Percentiles rank a stretch among this genome's conserved stretches.
These are phyloP conservation scores for Pascua sp. DNA, from an alignment of 1,284 basidiomycete genomes.

Conservation along the genomic window DNA sequence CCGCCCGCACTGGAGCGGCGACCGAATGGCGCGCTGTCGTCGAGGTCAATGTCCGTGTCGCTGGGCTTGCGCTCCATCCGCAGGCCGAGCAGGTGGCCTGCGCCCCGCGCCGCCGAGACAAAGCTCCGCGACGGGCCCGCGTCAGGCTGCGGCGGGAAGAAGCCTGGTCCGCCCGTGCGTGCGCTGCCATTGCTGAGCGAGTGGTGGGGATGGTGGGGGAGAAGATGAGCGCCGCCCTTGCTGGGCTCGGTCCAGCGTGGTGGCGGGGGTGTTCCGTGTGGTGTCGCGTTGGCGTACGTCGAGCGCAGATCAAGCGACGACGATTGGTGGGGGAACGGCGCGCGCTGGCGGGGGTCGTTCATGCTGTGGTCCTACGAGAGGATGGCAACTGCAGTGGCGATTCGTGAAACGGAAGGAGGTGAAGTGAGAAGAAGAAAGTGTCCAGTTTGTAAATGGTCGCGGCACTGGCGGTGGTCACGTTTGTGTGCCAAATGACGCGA, in stretches of 20 bases:
- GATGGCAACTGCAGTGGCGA: background rate
- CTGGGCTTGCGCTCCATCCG: slow-evolving; percentile 11
- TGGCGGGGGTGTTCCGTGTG: background rate
- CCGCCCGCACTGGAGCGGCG: too few relatives aligned
- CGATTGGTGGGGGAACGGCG: slow-evolving; percentile 38
- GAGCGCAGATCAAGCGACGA: slow-evolving; percentile 18
- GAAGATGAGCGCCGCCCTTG: background rate
- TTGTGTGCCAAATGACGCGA: too few relatives aligned
- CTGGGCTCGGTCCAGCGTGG: too few relatives aligned
- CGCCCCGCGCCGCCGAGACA: slow-evolving; percentile 2
- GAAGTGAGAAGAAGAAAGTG: background rate
- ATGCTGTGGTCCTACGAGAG: slow-evolving; percentile 8
- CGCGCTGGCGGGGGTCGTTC: slow-evolving; percentile 39
- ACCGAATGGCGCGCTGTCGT: background rate
- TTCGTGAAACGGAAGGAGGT: background rate
- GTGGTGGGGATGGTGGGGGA: background rate
- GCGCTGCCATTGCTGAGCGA: background rate
- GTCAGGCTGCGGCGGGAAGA: slow-evolving; percentile 4
- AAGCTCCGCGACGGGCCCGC: background rate
- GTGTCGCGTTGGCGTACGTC: background rate
- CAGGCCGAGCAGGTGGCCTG: slow-evolving; percentile 4
- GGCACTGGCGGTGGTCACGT: too few relatives aligned
- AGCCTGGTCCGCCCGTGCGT: slow-evolving; percentile 10
- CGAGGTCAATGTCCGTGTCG: slow-evolving; percentile 4
- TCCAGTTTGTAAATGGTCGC: too few relatives aligned